These are phyloP conservation scores for Backusella tuberculispora DNA, from an alignment of 192 early-diverging fungal species.

Conservation along the genomic window DNA sequence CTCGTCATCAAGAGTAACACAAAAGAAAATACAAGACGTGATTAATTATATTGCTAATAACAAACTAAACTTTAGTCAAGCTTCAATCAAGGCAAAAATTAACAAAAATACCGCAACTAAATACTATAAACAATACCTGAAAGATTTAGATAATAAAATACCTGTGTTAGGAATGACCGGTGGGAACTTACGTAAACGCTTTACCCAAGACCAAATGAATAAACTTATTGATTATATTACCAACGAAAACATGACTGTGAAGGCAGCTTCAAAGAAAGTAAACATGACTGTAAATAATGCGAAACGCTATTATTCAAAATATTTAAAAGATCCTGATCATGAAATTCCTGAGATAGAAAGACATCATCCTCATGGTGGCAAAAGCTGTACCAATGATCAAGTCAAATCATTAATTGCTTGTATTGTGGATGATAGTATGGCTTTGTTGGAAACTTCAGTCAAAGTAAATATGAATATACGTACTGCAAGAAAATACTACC, in stretches of 20 bases:
- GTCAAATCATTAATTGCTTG: neutral
- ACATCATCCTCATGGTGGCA: neutral
- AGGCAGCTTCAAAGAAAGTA: neutral
- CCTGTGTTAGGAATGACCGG: neutral
- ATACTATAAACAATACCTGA: neutral
- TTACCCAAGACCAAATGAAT: neutral
- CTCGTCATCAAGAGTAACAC: too few species aligned
- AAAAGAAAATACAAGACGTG: too few species aligned
- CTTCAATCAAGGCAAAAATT: too few species aligned
- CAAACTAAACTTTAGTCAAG: too few species aligned
- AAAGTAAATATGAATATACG: neutral
- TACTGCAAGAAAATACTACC: neutral
- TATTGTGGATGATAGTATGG: neutral
- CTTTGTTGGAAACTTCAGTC: neutral
- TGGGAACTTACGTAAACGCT: neutral
- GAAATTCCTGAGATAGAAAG: neutral
- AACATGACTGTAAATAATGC: neutral
- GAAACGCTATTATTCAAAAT: neutral
- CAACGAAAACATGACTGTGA: neutral
- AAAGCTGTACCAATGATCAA: neutral
- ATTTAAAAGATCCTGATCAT: neutral
- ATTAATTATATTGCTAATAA: too few species aligned
- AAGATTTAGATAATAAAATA: neutral
- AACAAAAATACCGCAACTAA: too few species aligned
- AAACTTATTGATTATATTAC: neutral